Conservation (phyloP, 306 rosid genomes). For the Canavalia ensiformis region DNA sequence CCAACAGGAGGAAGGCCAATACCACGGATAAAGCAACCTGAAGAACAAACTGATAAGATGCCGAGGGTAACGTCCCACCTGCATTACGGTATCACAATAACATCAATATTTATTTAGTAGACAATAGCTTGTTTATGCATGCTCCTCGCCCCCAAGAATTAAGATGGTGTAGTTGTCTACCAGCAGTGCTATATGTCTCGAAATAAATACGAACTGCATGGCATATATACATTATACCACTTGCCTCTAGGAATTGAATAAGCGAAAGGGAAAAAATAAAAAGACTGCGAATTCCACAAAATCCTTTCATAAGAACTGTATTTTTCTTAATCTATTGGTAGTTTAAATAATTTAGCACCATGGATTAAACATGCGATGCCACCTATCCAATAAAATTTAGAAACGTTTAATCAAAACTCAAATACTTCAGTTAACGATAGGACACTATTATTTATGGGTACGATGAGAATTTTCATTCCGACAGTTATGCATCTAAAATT, state of each 20-base stretch:
- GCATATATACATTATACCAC: not conserved
- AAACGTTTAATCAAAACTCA: not conserved
- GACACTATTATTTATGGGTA: not conserved
- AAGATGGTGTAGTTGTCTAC: not conserved
- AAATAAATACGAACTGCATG: not conserved
- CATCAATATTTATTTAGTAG: not conserved
- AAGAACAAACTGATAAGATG: conserved; percentile 96
- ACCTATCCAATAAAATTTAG: not conserved
- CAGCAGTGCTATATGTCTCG: not conserved
- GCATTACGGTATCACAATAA: conserved; percentile 41
- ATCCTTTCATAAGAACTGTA: not conserved
- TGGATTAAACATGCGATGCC: not conserved
- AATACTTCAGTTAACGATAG: not conserved
- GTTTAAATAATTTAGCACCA: not conserved
- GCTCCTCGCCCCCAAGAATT: not conserved
- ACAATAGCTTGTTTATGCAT: not conserved
- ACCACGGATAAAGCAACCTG: conserved; percentile 95
- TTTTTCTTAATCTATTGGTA: not conserved
- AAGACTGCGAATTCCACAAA: not conserved
- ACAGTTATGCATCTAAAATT: not conserved
- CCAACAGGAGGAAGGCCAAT: conserved; percentile 99
- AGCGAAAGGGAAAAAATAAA: not conserved
- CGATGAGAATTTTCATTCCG: not conserved
- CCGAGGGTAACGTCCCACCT: conserved; percentile 94
- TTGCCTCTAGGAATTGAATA: not conserved